Conservation (phyloP, 2,329 filamentous ascomycete species). For the Chaetomium sp. region DNA sequence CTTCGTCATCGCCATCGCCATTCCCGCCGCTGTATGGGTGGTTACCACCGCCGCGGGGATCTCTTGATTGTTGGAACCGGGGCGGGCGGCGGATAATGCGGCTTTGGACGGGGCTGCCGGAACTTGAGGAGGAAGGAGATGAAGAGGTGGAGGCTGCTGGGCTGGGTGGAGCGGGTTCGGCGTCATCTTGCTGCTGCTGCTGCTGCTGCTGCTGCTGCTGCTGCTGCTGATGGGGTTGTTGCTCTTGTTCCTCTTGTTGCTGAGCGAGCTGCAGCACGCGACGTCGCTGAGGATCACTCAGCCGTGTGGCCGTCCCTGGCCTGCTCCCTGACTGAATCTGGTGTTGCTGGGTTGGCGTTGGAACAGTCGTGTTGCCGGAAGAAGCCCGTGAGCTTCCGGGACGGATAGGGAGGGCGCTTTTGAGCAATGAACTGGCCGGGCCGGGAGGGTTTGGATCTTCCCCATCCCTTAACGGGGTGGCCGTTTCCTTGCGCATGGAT, state of each 20-base stretch:
- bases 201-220: not conserved
- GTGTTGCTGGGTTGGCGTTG: slow-evolving; percentile 31
- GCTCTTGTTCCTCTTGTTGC: slow-evolving; percentile 8
- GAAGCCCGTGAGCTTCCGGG: slow-evolving; percentile 42
- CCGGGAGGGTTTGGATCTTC: slow-evolving; percentile 21
- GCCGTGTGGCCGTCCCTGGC: slow-evolving; percentile 28
- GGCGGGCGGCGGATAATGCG: slow-evolving; percentile 55
- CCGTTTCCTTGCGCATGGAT: slow-evolving; percentile 47
- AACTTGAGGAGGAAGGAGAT: slow-evolving; percentile 32
- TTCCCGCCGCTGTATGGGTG: slow-evolving; percentile 28
- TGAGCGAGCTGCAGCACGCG: slow-evolving; percentile 24
- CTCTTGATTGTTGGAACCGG: slow-evolving; percentile 35
- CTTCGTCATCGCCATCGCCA: slow-evolving; percentile 43
- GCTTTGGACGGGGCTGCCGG: slow-evolving; percentile 45
- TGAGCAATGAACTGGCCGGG: slow-evolving; percentile 37
- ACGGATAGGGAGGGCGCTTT: slow-evolving; percentile 33
- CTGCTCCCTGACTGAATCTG: slow-evolving; percentile 19
- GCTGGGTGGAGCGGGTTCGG: slow-evolving; percentile 37
- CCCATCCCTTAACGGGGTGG: slow-evolving; percentile 45
- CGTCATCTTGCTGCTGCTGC: slow-evolving; percentile 18
- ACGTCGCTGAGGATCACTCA: slow-evolving; percentile 21
- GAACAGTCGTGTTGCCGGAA: slow-evolving; percentile 40
- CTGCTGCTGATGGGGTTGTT: slow-evolving; percentile 20
- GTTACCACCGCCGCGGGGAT: slow-evolving; percentile 3
- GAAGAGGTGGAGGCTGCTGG: slow-evolving; percentile 34